Evolutionary conservation across 176 grass and related monocot species (phyloP).

Genomic region (Aegilops speltoides): DNA sequence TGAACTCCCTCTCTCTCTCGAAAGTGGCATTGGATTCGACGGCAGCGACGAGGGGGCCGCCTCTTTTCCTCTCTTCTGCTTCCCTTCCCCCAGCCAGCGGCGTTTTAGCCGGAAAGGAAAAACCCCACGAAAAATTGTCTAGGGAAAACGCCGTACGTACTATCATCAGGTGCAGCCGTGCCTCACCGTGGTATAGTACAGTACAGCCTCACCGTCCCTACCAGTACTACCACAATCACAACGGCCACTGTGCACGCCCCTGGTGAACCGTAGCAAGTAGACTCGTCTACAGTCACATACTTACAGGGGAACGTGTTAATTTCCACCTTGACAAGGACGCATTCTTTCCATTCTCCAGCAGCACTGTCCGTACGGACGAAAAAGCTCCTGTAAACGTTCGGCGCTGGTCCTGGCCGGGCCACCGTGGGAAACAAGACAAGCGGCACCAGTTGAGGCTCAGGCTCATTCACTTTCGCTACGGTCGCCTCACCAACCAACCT

Average conservation of each 20-base stretch:
- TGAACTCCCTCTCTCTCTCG: neutral
- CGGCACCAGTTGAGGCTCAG: neutral
- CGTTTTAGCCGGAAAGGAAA: neutral
- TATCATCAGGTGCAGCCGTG: neutral
- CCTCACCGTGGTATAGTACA: neutral
- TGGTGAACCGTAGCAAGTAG: too few species aligned
- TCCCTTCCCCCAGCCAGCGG: neutral
- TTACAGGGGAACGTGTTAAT: too few species aligned
- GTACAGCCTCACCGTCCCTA: neutral
- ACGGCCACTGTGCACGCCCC: too few species aligned
- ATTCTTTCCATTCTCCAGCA: too few species aligned
- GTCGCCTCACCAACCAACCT: constrained; percentile 1
- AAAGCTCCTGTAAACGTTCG: neutral
- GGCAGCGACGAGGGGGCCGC: neutral
- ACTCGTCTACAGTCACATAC: too few species aligned
- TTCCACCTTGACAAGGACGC: too few species aligned
- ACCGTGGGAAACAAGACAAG: neutral
- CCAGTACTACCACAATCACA: too few species aligned
- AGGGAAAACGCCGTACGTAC: too few species aligned
- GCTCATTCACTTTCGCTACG: neutral
- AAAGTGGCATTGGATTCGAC: constrained; percentile 49
- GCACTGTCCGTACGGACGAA: too few species aligned
- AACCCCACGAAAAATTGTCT: too few species aligned
- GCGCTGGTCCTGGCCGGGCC: neutral
- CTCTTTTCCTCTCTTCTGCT: neutral